Percentiles rank a stretch among this genome's conserved stretches.
These are phyloP conservation scores for Melampsora americana DNA, from an alignment of 1,284 basidiomycete species.

Conservation along the genomic window DNA sequence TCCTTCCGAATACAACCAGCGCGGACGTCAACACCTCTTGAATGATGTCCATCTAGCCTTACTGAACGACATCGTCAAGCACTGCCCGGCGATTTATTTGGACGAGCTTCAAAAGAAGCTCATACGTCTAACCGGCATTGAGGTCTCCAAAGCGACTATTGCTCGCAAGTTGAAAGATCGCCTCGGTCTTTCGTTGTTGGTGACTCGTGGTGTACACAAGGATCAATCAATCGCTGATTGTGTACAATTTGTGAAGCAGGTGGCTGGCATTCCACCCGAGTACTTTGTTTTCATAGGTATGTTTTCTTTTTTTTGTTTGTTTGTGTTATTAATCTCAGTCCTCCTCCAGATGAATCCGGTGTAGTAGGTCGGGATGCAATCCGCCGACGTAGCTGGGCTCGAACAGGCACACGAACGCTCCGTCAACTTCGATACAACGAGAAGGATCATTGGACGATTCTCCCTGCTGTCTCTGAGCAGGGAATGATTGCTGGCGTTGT, in stretches of 20 bases:
- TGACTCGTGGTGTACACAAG: too few relatives aligned
- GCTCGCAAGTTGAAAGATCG: too few relatives aligned
- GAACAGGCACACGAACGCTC: neutral
- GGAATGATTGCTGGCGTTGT: conserved; percentile 2
- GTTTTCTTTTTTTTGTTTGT: neutral
- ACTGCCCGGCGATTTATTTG: too few relatives aligned
- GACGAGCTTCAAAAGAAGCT: too few relatives aligned
- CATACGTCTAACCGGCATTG: too few relatives aligned
- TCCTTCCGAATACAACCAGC: too few relatives aligned
- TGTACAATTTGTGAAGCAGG: neutral
- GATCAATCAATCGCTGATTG: too few relatives aligned
- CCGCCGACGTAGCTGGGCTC: neutral
- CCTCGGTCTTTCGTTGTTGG: too few relatives aligned
- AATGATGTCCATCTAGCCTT: too few relatives aligned
- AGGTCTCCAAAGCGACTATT: too few relatives aligned
- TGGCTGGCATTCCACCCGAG: neutral
- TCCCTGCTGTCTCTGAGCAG: neutral
- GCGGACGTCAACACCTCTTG: too few relatives aligned
- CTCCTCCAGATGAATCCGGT: neutral
- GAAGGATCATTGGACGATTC: neutral
- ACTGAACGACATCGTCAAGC: too few relatives aligned
- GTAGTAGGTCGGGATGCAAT: neutral
- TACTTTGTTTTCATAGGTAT: neutral
- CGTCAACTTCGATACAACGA: neutral
- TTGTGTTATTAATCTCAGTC: neutral